These are phyloP conservation scores for Glaciozyma martinii DNA, from an alignment of 768 basidiomycete genomes.

Conservation along the genomic window DNA sequence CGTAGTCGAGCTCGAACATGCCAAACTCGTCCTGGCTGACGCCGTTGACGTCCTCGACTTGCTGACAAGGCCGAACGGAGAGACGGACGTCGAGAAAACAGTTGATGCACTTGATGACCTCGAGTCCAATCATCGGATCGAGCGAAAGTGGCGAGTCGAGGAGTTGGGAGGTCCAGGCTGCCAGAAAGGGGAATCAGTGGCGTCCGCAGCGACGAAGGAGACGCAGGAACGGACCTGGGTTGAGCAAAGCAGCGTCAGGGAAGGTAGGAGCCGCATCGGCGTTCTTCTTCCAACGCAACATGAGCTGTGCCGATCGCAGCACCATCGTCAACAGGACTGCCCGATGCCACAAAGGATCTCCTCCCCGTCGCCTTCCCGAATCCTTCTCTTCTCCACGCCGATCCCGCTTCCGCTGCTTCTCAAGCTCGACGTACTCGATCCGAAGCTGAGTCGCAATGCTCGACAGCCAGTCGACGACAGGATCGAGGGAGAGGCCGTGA, in stretches of 20 bases:
- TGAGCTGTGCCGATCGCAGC: conserved; percentile 52
- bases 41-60: conserved; percentile 36
- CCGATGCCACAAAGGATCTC: conserved; percentile 33
- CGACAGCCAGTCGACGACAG: conserved; percentile 56
- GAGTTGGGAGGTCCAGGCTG: conserved; percentile 52
- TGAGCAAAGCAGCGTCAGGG: conserved; percentile 42
- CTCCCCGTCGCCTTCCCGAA: too few relatives aligned
- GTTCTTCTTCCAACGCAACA: conserved; percentile 42
- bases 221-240: conserved; percentile 42
- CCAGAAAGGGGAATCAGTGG: too few relatives aligned
- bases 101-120: conserved; percentile 54
- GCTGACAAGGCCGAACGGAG: background rate
- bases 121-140: conserved; percentile 48
- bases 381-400: conserved; percentile 6
- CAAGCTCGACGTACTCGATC: conserved; percentile 47
- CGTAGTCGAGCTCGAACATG: conserved; percentile 48
- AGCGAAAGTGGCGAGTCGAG: conserved; percentile 45
- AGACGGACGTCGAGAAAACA: conserved; percentile 50
- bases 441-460: conserved; percentile 53
- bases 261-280: conserved; percentile 9
- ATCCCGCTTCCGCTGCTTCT: conserved; percentile 32
- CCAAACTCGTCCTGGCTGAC: conserved; percentile 75
- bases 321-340: conserved; percentile 45
- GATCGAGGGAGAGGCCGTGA: conserved; percentile 47
- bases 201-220: too few relatives aligned